phyloP scores from a whole-genome alignment of 2,329 filamentous ascomycete species.

The Colletotrichum orbiculare region DNA sequence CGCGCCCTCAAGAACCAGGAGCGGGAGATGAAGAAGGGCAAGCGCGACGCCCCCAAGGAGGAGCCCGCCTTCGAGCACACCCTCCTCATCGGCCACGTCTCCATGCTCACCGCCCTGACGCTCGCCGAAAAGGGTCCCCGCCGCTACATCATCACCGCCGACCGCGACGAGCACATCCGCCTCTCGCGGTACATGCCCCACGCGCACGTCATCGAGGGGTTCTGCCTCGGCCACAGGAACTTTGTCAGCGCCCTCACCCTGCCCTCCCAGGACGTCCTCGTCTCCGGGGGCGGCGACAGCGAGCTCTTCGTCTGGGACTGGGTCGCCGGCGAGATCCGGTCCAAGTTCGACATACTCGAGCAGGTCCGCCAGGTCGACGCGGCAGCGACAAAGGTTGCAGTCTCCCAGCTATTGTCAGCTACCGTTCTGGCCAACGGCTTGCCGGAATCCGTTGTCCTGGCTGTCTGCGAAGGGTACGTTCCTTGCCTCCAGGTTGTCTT shows the following conservation, averaged over 20 bases:
- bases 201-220: constrained; percentile 87
- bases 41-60: constrained; percentile 46
- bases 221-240: constrained; percentile 87
- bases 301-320: constrained; percentile 87
- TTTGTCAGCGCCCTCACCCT: constrained; percentile 85
- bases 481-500: too few relatives aligned
- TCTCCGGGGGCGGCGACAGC: constrained; percentile 90
- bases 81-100: constrained; percentile 91
- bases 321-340: constrained; percentile 65
- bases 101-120: constrained; percentile 85
- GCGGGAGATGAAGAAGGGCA: constrained; percentile 37
- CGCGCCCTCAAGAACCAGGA: constrained; percentile 70
- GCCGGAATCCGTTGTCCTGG: constrained; percentile 44
- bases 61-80: constrained; percentile 75
- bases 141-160: constrained; percentile 65
- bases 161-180: constrained; percentile 81
- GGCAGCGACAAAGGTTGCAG: constrained; percentile 56
- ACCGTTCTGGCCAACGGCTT: constrained; percentile 34
- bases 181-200: constrained; percentile 85
- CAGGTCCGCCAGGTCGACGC: constrained; percentile 45
- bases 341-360: constrained; percentile 63
- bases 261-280: constrained; percentile 70
- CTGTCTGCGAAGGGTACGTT: constrained; percentile 58
- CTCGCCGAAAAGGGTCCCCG: constrained; percentile 57
- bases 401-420: constrained; percentile 55